Conservation (phyloP, 768 basidiomycete species). For the Cantharellus anzutake region DNA sequence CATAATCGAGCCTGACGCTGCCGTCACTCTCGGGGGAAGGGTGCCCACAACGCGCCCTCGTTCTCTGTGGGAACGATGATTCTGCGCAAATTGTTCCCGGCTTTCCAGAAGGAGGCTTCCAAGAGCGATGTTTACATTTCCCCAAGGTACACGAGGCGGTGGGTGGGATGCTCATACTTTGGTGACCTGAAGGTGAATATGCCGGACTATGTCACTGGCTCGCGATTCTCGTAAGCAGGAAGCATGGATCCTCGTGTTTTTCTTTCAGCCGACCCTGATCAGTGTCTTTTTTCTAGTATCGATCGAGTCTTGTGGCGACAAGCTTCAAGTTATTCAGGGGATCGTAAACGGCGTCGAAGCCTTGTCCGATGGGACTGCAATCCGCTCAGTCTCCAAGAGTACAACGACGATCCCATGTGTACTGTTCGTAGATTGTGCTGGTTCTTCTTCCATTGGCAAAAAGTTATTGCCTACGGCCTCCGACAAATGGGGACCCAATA, state of each 20-base stretch:
- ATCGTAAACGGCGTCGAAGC: background rate
- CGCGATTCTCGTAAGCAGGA: background rate
- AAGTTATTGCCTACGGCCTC: background rate
- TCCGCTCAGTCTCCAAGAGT: background rate
- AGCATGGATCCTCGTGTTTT: background rate
- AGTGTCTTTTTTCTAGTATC: background rate
- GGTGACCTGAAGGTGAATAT: background rate
- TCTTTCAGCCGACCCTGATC: background rate
- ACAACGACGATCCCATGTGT: background rate
- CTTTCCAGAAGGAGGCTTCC: background rate
- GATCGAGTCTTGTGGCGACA: background rate
- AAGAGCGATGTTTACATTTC: background rate
- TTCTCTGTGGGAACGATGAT: background rate
- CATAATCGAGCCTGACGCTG: background rate
- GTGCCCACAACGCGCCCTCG: background rate
- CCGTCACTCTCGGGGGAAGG: background rate
- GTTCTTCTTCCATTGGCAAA: background rate
- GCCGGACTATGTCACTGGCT: background rate
- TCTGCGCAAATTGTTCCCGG: background rate
- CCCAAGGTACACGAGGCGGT: background rate
- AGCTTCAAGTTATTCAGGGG: background rate
- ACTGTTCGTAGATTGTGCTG: background rate
- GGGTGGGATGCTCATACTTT: background rate
- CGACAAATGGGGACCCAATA: background rate
- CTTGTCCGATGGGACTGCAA: background rate